Conservation (phyloP, 75 land plant genomes). For the Cryptomeria japonica region DNA sequence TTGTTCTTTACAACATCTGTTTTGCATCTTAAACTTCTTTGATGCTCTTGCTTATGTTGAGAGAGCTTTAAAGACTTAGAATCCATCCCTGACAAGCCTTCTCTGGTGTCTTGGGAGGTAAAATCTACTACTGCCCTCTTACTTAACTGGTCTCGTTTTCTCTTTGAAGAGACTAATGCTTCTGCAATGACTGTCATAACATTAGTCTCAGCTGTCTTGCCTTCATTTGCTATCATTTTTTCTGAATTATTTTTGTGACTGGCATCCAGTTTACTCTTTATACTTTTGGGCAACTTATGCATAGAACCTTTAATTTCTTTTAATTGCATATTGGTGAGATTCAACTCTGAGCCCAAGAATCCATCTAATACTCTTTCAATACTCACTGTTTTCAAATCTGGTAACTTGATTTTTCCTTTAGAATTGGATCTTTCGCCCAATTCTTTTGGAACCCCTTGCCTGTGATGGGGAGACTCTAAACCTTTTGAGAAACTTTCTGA, state of each 20-base stretch:
- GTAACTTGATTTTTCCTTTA: not conserved
- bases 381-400: not conserved
- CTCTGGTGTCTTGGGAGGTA: not conserved
- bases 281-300: not conserved
- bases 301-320: not conserved
- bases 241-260: not conserved
- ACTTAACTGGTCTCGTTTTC: not conserved
- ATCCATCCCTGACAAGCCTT: not conserved
- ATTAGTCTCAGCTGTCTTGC: not conserved
- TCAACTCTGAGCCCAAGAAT: not conserved
- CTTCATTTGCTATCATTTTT: not conserved
- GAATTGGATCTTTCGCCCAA: not conserved
- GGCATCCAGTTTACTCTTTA: not conserved
- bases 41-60: not conserved
- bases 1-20: not conserved
- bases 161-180: not conserved
- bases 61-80: not conserved
- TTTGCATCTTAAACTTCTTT: not conserved
- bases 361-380: not conserved
- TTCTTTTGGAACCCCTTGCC: not conserved
- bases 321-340: not conserved
- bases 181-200: not conserved
- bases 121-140: not conserved
- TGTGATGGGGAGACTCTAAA: not conserved
- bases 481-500: not conserved